Base-by-base conservation (phyloP, 2,329 filamentous ascomycete species). In the Grosmannia serpens region DNA sequence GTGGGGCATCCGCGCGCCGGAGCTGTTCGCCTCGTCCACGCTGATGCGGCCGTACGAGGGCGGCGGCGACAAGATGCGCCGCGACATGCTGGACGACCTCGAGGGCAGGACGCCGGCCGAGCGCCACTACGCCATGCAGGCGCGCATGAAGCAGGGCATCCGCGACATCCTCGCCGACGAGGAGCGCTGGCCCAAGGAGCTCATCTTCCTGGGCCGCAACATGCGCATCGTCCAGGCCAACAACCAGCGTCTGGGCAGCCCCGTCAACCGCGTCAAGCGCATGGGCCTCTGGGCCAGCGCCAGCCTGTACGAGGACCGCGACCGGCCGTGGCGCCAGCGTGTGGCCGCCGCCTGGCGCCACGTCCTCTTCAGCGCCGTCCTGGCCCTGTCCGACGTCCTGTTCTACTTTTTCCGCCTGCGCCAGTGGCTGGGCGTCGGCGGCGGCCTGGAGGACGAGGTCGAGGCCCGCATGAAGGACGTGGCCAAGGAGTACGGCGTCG, bases 361-460 rank as follows among this genome's bases (percentile, higher is more conserved):
- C 73, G 57, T 95, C 24, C 65, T 95, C n/a, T 97, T 97, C 74
- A 83, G 85, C 65, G 70, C 84, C 1, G 88, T 96, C 41, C 70
- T 99, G 64, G 74, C 89, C 20, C 77, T 82, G 5, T 88, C 85
- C 20, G 94, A 97, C 70, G 68, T 95, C 0, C 82, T 87, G 13
- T 99, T 96, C 70, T 95, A 88, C 70, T 87, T 87, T 65, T 87
- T 84, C 65, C 89, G 88, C 73, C 55, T 95, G 8, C 80, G 84
- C 64, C 91, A 97, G 74, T 80, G 82, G 69, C 68, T 96, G 15
- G 88, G 89, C 0, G 71, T 85, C 3, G 90, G 91, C 0, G 80
- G 84, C 11, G 91, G 91, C 0, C 94, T 97, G 88, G 94, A 97
- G 70, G 92, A 96, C 68, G 90, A 92, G 69, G 85, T 97, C 62